Evolutionary conservation across 345 rosid species (phyloP).

Genomic region (Cochlearia excelsa): DNA sequence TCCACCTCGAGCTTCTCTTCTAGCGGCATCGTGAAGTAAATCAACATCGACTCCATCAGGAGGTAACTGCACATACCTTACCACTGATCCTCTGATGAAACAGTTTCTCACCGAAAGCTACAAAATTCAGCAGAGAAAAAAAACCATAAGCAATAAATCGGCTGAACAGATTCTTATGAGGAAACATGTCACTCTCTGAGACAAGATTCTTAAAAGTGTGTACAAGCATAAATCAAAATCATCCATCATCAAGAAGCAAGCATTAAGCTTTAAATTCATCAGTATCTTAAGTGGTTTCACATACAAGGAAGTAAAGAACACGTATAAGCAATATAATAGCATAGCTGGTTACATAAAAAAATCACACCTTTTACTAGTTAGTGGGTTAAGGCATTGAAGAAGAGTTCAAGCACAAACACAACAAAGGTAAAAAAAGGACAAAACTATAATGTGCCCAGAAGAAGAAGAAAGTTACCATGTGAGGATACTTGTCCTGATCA

Average conservation of each 20-base stretch:
- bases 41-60: conserved; percentile 97
- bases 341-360: neutral
- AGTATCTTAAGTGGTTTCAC: neutral
- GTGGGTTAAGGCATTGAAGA: conserved; percentile 5
- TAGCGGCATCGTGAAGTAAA: conserved; percentile 95
- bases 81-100: conserved; percentile 98
- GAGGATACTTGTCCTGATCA: conserved; percentile 98
- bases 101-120: conserved; percentile 99
- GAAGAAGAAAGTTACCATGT: conserved; percentile 57
- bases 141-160: neutral
- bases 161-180: neutral
- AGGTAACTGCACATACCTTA: conserved; percentile 93
- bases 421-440: neutral
- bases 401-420: conserved; percentile 9
- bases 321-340: neutral
- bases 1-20: conserved; percentile 99
- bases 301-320: neutral
- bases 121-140: conserved; percentile 23
- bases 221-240: no score
- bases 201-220: neutral
- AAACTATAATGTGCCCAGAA: no score
- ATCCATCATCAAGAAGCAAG: no score
- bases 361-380: conserved; percentile 3
- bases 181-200: neutral
- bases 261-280: conserved; percentile 10